Conservation (phyloP, 1,284 basidiomycete species). For the Entoloma clypeatum region DNA sequence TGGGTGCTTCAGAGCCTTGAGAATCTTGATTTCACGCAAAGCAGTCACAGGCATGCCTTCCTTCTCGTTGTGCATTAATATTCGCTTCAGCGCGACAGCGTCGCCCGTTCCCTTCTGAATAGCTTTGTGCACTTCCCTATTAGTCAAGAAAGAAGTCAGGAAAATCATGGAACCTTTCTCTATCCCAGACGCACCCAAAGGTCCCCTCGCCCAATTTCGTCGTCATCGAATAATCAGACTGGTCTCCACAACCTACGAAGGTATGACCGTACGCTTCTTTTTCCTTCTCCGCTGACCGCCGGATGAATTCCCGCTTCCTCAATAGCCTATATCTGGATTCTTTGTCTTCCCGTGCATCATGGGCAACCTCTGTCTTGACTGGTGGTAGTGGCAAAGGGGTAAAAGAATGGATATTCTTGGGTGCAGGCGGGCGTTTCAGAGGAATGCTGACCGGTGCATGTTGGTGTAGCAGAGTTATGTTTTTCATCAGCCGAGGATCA, state of each 20-base stretch:
- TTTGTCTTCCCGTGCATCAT: slow-evolving; percentile 26
- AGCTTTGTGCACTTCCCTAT: slow-evolving; percentile 87
- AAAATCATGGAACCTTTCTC: slow-evolving; percentile 2
- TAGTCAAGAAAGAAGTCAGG: slow-evolving; percentile 8
- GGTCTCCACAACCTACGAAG: slow-evolving; percentile 75
- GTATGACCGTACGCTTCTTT: slow-evolving; percentile 56
- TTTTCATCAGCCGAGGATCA: slow-evolving; percentile 33
- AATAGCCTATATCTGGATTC: slow-evolving; percentile 29
- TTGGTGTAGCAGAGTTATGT: slow-evolving; percentile 31
- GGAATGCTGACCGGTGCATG: slow-evolving; percentile 36
- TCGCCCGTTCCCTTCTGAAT: slow-evolving; percentile 58
- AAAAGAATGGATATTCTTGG: slow-evolving; percentile 42
- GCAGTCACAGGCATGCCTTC: slow-evolving; percentile 97
- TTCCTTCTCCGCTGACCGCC: slow-evolving; percentile 66
- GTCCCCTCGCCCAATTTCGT: slow-evolving; percentile 93
- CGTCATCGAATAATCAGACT: slow-evolving; percentile 77
- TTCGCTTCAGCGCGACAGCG: slow-evolving; percentile 88
- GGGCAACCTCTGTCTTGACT: slow-evolving; percentile 13
- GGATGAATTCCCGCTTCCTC: slow-evolving; percentile 34
- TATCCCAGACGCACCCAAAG: slow-evolving; percentile 84
- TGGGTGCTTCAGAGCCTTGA: slow-evolving; percentile 85
- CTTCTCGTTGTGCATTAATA: slow-evolving; percentile 94
- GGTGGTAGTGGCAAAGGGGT: slow-evolving; percentile 33
- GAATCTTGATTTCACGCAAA: slow-evolving; percentile 95
- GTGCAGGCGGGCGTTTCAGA: slow-evolving; percentile 42